Evolutionary conservation across 345 rosid genomes (phyloP).

Genomic region (Adansonia digitata): DNA sequence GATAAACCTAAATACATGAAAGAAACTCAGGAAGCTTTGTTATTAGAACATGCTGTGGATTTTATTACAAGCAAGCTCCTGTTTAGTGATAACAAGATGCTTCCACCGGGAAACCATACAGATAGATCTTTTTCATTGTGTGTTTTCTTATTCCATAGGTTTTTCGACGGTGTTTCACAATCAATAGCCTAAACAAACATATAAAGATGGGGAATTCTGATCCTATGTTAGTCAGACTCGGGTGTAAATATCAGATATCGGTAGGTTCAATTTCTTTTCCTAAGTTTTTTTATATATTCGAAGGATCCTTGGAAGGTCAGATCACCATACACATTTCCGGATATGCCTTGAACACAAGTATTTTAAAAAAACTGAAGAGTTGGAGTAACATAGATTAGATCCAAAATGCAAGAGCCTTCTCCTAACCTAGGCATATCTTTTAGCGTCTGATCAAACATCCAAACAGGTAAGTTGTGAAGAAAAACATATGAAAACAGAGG

Average conservation of each 20-base stretch:
- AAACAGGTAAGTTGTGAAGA: not conserved
- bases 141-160: not conserved
- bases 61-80: not conserved
- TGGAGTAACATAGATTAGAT: too few relatives aligned
- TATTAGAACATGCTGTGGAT: not conserved
- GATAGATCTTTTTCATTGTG: not conserved
- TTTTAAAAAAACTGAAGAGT: too few relatives aligned
- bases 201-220: not conserved
- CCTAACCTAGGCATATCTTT: not conserved
- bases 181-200: not conserved
- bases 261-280: too few relatives aligned
- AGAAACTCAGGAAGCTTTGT: not conserved
- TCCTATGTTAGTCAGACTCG: too few relatives aligned
- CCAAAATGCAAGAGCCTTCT: not conserved
- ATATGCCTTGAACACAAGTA: too few relatives aligned
- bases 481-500: not conserved
- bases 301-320: too few relatives aligned
- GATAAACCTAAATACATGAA: constrained; percentile 3
- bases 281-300: too few relatives aligned
- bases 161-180: not conserved
- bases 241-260: too few relatives aligned
- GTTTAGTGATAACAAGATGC: not conserved
- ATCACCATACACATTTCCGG: too few relatives aligned
- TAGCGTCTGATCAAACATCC: not conserved
- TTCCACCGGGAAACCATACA: not conserved